Evolutionary conservation across 2,329 filamentous ascomycete species (phyloP).

Genomic region (Aspergillus uvarum): DNA sequence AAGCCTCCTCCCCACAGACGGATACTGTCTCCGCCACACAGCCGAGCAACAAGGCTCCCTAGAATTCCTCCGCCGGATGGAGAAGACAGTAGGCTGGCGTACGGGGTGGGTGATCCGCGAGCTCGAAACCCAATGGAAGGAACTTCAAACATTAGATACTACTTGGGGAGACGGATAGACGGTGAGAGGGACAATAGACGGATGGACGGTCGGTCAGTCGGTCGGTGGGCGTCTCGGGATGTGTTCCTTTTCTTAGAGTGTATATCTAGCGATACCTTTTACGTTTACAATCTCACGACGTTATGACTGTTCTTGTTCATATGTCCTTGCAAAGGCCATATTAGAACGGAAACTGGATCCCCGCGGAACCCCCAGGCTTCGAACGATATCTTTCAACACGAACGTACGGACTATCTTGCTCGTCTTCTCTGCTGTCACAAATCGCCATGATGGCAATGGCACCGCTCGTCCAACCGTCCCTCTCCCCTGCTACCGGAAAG

Average conservation of each 20-base stretch:
- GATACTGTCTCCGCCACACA: constrained; percentile 31
- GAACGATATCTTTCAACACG: no score
- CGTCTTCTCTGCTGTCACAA: no score
- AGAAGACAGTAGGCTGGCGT: constrained; percentile 33
- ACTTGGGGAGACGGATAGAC: constrained; percentile 4
- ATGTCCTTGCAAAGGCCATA: no score
- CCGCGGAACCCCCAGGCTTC: no score
- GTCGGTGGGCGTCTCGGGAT: no score
- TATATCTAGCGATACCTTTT: background rate
- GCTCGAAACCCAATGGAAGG: constrained; percentile 31
- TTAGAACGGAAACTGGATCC: no score
- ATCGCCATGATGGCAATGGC: no score
- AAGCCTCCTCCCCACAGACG: constrained; percentile 22
- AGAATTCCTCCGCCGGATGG: constrained; percentile 28
- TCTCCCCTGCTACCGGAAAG: no score
- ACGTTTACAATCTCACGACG: background rate
- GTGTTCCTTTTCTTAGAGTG: background rate
- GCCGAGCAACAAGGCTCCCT: constrained; percentile 31
- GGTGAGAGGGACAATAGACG: background rate
- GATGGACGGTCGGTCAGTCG: background rate
- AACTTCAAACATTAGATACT: constrained; percentile 23
- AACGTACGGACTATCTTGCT: no score
- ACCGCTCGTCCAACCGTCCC: no score
- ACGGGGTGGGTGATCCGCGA: constrained; percentile 32
- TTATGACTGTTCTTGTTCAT: background rate